Evolutionary conservation across 2,329 filamentous ascomycete genomes (phyloP), one percentile per base, ranked within the genome.

Genomic region (Akanthomyces uredinophilus): DNA sequence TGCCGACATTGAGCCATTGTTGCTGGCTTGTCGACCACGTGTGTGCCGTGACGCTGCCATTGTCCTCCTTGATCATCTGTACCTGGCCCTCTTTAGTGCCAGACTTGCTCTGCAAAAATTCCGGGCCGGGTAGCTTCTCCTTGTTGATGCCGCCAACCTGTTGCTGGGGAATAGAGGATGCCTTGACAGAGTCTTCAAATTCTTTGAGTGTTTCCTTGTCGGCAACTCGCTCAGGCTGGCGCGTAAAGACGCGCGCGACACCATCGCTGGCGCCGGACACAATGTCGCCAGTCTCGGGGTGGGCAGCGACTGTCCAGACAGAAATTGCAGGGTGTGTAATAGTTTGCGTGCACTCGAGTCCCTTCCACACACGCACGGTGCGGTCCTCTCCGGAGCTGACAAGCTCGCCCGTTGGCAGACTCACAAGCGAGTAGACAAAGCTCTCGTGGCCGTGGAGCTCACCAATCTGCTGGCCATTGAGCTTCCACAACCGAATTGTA

Each of bases 21-120:
- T 86, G 81, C 65, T 88, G 81, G 66, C 79, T 75, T 66, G 77
- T 76, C 14, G 93, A 96, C 94, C 94, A 98, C 64, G 91, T 87
- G 71, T 98, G 91, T 10, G 93, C 92, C 5, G 90, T 92, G 35
- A 97, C 83, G 57, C 86, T 91, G 51, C 92, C 92, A 70, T 96
- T 88, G 8, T 84, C 78, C 72, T 96, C 90, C 63, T 84, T 86
- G 69, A 97, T 94, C 86, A 96, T 96, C 69, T 96, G 89, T 5
- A 96, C 90, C 71, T 99, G 94, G 0, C 95, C 95, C 66, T 99
- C 95, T 75, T 96, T 96, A n/a, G 91, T 95, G 4, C 95, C 95
- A 0, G 87, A 86, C 68, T 92, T 93, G 61, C 84, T 85, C 60
- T 87, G 85, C 10, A 99, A 78, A 68, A 96, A 97, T 20, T 96